phyloP scores from a whole-genome alignment of 2,329 filamentous ascomycete species.

The Neonectria ditissima region DNA sequence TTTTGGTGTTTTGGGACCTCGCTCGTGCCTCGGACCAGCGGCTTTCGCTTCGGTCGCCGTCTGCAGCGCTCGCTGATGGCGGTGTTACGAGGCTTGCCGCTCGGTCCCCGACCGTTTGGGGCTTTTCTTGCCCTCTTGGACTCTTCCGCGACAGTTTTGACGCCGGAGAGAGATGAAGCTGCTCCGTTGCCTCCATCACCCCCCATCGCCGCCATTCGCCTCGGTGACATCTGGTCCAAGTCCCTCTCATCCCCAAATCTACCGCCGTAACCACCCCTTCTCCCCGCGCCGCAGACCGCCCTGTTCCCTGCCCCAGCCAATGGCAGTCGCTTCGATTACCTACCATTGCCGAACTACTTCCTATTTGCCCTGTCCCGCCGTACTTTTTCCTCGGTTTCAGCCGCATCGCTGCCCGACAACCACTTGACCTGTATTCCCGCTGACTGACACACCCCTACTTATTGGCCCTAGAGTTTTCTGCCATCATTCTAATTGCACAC shows the following conservation, averaged over 20 bases:
- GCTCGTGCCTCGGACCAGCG: conserved; percentile 42
- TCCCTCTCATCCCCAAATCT: conserved; percentile 24
- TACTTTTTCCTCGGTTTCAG: conserved; percentile 26
- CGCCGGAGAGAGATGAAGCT: conserved; percentile 28
- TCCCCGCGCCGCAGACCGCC: conserved; percentile 42
- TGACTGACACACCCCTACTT: conserved; percentile 4
- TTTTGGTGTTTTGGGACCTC: conserved; percentile 15
- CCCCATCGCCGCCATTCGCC: neutral
- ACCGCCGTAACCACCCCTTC: conserved; percentile 30
- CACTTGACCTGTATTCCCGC: conserved; percentile 2
- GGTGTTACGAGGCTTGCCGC: conserved; percentile 36
- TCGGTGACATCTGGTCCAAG: conserved; percentile 26
- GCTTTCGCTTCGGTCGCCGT: conserved; percentile 47
- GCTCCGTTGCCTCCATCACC: conserved; percentile 14
- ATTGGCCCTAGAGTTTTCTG: neutral
- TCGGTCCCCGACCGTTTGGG: conserved; percentile 41
- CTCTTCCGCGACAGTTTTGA: neutral
- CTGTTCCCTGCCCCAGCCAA: conserved; percentile 34
- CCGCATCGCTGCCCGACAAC: conserved; percentile 26
- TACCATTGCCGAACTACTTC: conserved; percentile 25
- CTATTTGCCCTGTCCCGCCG: conserved; percentile 5
- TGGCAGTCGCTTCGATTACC: conserved; percentile 35
- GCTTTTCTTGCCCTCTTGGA: conserved; percentile 14
- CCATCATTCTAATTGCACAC: conserved; percentile 10
- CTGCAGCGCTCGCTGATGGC: conserved; percentile 37